Percentiles rank a stretch among this genome's conserved stretches.
Conservation (phyloP, 2,329 filamentous ascomycete genomes). For the Lasiodiplodia theobromae region DNA sequence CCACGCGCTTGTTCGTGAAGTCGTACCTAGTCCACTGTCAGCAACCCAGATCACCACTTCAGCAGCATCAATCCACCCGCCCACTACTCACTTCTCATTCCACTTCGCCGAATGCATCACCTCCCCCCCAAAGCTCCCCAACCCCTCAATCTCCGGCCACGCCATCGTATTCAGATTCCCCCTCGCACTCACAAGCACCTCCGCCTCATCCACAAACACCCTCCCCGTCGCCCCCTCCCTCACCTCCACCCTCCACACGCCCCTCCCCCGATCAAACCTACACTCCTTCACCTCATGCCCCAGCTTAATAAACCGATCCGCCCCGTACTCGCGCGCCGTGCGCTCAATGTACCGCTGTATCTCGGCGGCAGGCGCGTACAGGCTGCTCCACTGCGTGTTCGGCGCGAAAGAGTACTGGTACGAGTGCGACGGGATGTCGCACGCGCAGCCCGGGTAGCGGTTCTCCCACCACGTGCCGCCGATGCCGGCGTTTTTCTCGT, state of each 20-base stretch:
- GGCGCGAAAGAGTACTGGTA: slow-evolving; percentile 55
- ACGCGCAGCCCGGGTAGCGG: slow-evolving; percentile 53
- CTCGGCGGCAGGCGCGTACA: slow-evolving; percentile 49
- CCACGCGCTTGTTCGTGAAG: slow-evolving; percentile 43
- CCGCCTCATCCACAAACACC: slow-evolving; percentile 37
- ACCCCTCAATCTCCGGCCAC: slow-evolving; percentile 45
- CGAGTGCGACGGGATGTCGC: slow-evolving; percentile 52
- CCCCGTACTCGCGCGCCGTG: slow-evolving; percentile 45
- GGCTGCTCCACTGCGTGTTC: slow-evolving; percentile 49
- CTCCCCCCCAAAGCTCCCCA: slow-evolving; percentile 43
- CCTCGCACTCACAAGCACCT: slow-evolving; percentile 44
- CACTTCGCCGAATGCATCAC: slow-evolving; percentile 46
- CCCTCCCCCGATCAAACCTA: slow-evolving; percentile 42
- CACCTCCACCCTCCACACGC: slow-evolving; percentile 47
- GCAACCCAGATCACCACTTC: neutral
- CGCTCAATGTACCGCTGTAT: slow-evolving; percentile 48
- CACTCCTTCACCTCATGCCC: slow-evolving; percentile 45
- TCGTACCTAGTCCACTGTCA: slow-evolving; percentile 37
- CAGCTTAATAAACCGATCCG: slow-evolving; percentile 48
- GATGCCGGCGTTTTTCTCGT: slow-evolving; percentile 53
- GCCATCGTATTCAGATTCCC: slow-evolving; percentile 42
- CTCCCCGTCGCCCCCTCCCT: slow-evolving; percentile 42
- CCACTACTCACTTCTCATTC: slow-evolving; percentile 42
- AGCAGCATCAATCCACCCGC: neutral
- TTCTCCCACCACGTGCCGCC: slow-evolving; percentile 46